Percentiles rank a stretch among this genome's conserved stretches.
Conservation (phyloP, 257 asterid genomes). For the Prunella vulgaris region DNA sequence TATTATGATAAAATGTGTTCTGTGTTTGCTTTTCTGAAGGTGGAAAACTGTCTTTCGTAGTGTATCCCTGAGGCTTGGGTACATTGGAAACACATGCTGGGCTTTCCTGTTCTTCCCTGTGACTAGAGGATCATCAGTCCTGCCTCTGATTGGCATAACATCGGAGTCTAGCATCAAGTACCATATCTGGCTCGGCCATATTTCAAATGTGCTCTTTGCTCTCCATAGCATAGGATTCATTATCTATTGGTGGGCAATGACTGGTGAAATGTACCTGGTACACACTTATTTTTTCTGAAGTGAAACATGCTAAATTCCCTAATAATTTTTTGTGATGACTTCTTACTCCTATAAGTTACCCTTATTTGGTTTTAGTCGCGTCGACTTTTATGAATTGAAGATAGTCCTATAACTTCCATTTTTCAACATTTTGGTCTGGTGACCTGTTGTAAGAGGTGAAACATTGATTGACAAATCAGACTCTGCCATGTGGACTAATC, state of each 20-base stretch:
- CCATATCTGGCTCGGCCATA: constrained; percentile 71
- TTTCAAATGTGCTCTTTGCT: constrained; percentile 42
- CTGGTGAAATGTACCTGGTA: constrained; percentile 45
- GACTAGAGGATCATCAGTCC: constrained; percentile 56
- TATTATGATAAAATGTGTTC: not conserved
- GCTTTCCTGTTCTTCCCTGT: constrained; percentile 61
- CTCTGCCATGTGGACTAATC: no score
- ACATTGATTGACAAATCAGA: no score
- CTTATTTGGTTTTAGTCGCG: no score
- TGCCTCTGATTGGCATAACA: constrained; percentile 58
- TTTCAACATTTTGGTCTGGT: no score
- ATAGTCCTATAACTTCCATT: no score
- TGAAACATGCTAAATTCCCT: not conserved
- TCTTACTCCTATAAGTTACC: no score
- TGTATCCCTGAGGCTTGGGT: constrained; percentile 46
- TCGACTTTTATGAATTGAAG: no score
- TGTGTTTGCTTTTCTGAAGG: constrained; percentile 26
- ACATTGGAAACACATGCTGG: constrained; percentile 51
- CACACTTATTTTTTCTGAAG: not conserved
- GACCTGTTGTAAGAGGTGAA: no score
- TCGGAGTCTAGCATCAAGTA: constrained; percentile 70
- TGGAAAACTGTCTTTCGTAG: constrained; percentile 49
- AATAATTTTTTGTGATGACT: not conserved
- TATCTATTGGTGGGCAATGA: constrained; percentile 54
- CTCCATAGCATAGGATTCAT: constrained; percentile 48